Evolutionary conservation across 805 yeast genomes (phyloP), one percentile per base, ranked within the genome.

Genomic region (Candida adriatica): DNA sequence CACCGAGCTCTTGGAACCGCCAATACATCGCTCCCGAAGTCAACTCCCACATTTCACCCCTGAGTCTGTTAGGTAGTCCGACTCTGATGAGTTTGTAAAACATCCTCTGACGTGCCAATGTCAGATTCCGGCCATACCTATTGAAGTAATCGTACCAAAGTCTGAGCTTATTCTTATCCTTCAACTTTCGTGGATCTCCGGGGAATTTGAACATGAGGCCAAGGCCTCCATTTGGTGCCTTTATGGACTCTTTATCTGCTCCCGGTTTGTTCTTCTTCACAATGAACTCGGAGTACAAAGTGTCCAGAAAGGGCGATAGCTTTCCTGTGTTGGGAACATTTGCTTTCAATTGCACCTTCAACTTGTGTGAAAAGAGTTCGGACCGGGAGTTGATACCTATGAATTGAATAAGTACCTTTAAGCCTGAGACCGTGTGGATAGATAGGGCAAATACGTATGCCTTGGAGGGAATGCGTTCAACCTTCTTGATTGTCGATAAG

Each of bases 41-140:
- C 33, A 85, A 60, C 55, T 92, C 98, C 99, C 99, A 92, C 10
- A 92, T 64, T 51, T 92, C 99, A 23, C 98, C 98, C 43, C 99
- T 70, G 33, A 92, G 63, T 37, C 94, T 69, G 51, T 90, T 90
- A n/a, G 97, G 97, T 16, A 92, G 66, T 0, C 98, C 97, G 11
- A 88, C 92, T 30, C 96, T 68, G 7, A 92, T 70, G 30, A 92
- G 68, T 49, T 82, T 83, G 55, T 78, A 83, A 50, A 86, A 94
- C 50, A 77, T 73, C 23, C 77, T 84, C 34, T 81, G 84, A 29
- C 76, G 71, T 1, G 84, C 68, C 13, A 90, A 46, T 1, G 94
- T 76, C 31, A 92, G 60, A 48, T 88, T 87, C 29, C 95, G 67
- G 18, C 98, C 98, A 48, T 87, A 79, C 13, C 73, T 72, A 35